A percentile compares a stretch with the other conserved stretches of the same genome.
phyloP scores from a whole-genome alignment of 352 stramenopile genomes.

The Salisapilia sapeloensis region DNA sequence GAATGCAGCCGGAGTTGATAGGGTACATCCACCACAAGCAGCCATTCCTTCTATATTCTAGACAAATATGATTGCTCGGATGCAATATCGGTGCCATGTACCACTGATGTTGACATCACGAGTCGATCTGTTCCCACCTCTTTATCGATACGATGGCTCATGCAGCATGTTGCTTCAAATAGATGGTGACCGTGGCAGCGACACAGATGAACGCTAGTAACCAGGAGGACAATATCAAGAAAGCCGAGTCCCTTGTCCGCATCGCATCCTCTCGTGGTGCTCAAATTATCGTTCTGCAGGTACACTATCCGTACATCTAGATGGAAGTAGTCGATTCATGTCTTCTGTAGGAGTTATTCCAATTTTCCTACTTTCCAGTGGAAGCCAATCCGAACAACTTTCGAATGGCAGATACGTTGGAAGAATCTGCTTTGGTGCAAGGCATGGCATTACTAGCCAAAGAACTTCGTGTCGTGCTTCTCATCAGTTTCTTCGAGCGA shows the following conservation, averaged over 20 bases:
- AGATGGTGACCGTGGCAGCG: constrained; percentile 74
- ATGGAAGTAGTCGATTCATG: no score
- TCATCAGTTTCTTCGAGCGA: constrained; percentile 86
- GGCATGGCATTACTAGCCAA: constrained; percentile 80
- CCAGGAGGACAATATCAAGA: constrained; percentile 82
- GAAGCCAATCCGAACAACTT: constrained; percentile 82
- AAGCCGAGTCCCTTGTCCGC: constrained; percentile 78
- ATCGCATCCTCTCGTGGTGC: constrained; percentile 75
- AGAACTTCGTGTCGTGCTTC: constrained; percentile 82
- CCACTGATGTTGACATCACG: no score
- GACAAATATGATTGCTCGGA: no score
- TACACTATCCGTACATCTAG: no score
- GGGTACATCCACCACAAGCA: no score
- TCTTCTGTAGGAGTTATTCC: constrained; percentile 87
- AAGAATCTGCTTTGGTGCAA: constrained; percentile 71
- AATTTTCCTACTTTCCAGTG: constrained; percentile 85
- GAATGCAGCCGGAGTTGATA: no score
- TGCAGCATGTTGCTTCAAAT: no score
- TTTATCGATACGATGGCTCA: no score
- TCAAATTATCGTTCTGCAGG: constrained; percentile 81
- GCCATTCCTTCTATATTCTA: no score
- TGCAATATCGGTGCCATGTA: no score
- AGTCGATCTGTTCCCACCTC: no score
- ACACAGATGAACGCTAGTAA: constrained; percentile 81
- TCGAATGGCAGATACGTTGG: constrained; percentile 65